Base-by-base conservation (phyloP, 306 rosid genomes). In the Senna siamea region DNA sequence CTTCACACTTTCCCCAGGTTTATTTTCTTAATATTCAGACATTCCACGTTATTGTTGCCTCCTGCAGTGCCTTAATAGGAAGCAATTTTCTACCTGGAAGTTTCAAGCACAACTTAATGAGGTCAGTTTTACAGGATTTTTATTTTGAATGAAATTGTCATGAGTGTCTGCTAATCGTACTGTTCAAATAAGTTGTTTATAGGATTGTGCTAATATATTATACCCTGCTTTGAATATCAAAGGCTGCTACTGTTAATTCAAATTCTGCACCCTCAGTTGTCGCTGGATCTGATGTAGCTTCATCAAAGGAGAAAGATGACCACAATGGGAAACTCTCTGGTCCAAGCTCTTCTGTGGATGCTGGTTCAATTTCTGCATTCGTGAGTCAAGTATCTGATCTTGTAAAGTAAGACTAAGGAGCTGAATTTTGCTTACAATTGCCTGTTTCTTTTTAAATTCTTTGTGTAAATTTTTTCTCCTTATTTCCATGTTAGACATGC, bases 361-460 rank as follows among this genome's bases (percentile, higher is more conserved):
- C 74, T 64, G 71, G 85, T 57, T 79, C 96, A 59, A 64, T 86
- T 7, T 84, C 91, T 3, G 84, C 88, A 67, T 89, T 91, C 85
- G 87, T 94, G 88, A 77, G 79, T 60, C 91, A 89, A 91, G 96
- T 94, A 54, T 84, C 98, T 40, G 85, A 85, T 38, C 97, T 94
- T 74, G 75, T 94, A 62, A 94, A 94, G 98, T 94, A 90, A 77
- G 90, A 70, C 30, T 47, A 47, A 52, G 69, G 3, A 9, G 18
- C 32, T 66, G 32, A 26, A 10, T 12, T 26, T n/a, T 43, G 14
- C 50, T 18, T 76, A 23, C 66, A 67, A 74, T 48, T 6, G 7
- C 72, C 2, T 67, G 55, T 47, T 41, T 32, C 3, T n/a, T 56
- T 63, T 47, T n/a, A 4, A 4, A 10, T 56, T 41, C 32, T 40